These are phyloP conservation scores for Yamadazyma oceani DNA, from an alignment of 1,139 yeast species.

Conservation along the genomic window DNA sequence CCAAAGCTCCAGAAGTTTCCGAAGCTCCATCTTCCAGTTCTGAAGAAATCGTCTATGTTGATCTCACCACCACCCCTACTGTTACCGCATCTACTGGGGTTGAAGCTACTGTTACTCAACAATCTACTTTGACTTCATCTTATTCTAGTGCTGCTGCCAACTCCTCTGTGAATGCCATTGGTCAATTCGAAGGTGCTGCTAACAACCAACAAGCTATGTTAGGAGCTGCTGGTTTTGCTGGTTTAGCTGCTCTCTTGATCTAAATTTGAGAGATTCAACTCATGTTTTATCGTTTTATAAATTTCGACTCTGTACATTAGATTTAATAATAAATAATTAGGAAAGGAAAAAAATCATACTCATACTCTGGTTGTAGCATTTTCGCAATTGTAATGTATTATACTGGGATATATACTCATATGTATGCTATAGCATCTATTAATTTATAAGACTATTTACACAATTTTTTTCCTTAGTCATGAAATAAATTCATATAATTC, in stretches of 20 bases:
- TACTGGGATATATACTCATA: slow-evolving; percentile 1
- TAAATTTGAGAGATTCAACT: slow-evolving; percentile 29
- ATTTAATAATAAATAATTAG: slow-evolving; percentile 1
- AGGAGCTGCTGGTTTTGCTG: slow-evolving; percentile 47
- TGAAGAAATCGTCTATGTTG: slow-evolving; percentile 26
- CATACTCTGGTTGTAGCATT: no score
- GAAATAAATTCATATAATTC: slow-evolving; percentile 16
- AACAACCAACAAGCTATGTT: slow-evolving; percentile 26
- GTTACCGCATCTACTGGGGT: slow-evolving; percentile 37
- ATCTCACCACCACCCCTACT: slow-evolving; percentile 34
- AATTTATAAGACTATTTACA: not conserved
- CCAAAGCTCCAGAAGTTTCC: slow-evolving; percentile 19
- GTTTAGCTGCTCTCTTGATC: slow-evolving; percentile 44
- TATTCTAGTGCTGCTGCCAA: slow-evolving; percentile 10
- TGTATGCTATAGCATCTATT: not conserved
- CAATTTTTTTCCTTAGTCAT: slow-evolving; percentile 7
- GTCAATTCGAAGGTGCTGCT: slow-evolving; percentile 30
- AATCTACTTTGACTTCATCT: slow-evolving; percentile 33
- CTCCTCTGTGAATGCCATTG: slow-evolving; percentile 21
- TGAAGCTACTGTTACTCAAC: slow-evolving; percentile 34
- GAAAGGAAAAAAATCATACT: not conserved
- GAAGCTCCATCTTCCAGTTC: slow-evolving; percentile 20
- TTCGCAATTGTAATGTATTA: no score
- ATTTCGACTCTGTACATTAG: slow-evolving; percentile 3
- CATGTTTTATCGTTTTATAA: slow-evolving; percentile 18